A percentile compares a stretch with the other conserved stretches of the same genome.
Evolutionary conservation across 179 eudicot genomes (phyloP).

Genomic region (Sideroxylon spinosum): DNA sequence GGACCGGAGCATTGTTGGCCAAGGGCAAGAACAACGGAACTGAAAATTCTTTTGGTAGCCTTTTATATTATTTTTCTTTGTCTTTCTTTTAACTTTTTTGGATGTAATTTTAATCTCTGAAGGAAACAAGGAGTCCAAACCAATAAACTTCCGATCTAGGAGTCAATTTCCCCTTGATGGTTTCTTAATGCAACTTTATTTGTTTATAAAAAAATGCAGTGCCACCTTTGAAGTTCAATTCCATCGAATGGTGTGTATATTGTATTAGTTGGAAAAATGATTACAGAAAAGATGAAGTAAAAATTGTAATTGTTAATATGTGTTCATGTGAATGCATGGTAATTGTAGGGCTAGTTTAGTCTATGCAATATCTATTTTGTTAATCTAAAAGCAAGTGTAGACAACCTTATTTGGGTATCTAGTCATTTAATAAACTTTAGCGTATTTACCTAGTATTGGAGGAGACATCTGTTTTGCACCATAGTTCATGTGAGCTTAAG

Average conservation of each 20-base stretch:
- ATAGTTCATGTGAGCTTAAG: too few relatives aligned
- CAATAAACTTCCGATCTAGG: not conserved
- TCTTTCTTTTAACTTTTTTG: not conserved
- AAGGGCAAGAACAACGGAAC: slow-evolving; percentile 35
- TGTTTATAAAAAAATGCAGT: not conserved
- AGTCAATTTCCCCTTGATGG: not conserved
- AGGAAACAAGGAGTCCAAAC: not conserved
- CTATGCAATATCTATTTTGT: too few relatives aligned
- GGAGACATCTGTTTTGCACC: too few relatives aligned
- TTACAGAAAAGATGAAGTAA: not conserved
- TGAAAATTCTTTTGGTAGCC: slow-evolving; percentile 32
- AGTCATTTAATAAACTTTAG: too few relatives aligned
- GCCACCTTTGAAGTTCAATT: not conserved
- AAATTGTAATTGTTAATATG: not conserved
- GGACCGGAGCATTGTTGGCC: slow-evolving; percentile 60
- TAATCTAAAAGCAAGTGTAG: too few relatives aligned
- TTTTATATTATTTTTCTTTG: slow-evolving; percentile 7
- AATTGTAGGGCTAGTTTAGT: too few relatives aligned
- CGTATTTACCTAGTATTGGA: too few relatives aligned
- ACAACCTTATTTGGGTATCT: too few relatives aligned
- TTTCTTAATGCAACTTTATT: not conserved
- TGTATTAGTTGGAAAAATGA: not conserved
- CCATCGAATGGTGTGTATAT: not conserved
- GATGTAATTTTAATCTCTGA: not conserved
- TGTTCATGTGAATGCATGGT: too few relatives aligned